Evolutionary conservation across 495 filamentous ascomycete species (phyloP), one percentile per base, ranked within the genome.

Genomic region (Arthonia radiata): DNA sequence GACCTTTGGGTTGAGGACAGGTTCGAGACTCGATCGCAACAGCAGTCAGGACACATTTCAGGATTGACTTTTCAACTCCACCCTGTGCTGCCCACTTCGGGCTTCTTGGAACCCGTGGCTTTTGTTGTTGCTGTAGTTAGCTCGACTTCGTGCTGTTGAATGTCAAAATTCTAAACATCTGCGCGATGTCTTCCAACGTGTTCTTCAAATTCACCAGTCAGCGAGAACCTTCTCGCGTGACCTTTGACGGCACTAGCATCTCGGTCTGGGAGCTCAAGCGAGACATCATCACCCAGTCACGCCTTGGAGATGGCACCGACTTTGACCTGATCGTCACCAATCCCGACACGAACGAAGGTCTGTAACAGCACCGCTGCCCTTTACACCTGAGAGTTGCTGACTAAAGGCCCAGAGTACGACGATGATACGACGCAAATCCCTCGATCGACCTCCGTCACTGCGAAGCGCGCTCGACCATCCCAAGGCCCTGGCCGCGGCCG

Each of bases 141-240:
- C n/a, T n/a, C n/a, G n/a, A n/a, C n/a, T n/a, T n/a, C n/a, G n/a
- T n/a, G n/a, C n/a, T n/a, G n/a, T n/a, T n/a, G n/a, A n/a, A n/a
- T n/a, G n/a, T n/a, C n/a, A n/a, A n/a, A n/a, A n/a, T n/a, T n/a
- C n/a, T n/a, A n/a, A n/a, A n/a, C n/a, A n/a, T n/a, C n/a, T n/a
- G n/a, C n/a, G n/a, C n/a, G n/a, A 97, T 97, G 86, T 62, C 82
- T 52, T 93, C 89, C 30, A 93, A 81, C 35, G 82, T 99, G 47
- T 93, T 91, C 56, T 94, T 91, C 74, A 91, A 90, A 56, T 99
- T 94, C 74, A 94, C 93, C 60, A 93, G 83, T 32, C 78, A 86
- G 47, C 91, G 83, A 53, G 89, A 94, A 47, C 77, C 83, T 30
- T 73, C 78, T 13, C 61, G 81, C 44, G 77, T 99, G 33, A 72